These are phyloP conservation scores for Phlebopus sp. DNA, from an alignment of 1,284 basidiomycete genomes.

Conservation along the genomic window DNA sequence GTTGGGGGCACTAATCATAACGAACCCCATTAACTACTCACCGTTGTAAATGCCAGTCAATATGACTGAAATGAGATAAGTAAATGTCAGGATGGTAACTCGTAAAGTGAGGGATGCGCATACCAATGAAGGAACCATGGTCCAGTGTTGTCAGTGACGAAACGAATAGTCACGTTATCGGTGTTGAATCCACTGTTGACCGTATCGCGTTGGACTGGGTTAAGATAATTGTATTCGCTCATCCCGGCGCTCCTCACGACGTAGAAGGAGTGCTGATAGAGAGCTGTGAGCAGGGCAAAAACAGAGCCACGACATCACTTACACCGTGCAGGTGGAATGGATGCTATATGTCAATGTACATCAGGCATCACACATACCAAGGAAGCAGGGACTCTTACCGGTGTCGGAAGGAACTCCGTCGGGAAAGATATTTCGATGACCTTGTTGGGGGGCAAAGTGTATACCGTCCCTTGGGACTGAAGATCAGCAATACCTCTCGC, in stretches of 20 bases:
- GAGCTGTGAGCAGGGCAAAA: background rate
- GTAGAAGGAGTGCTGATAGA: slow-evolving; percentile 38
- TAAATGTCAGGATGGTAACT: slow-evolving; percentile 6
- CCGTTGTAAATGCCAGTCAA: slow-evolving; percentile 32
- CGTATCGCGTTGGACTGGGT: slow-evolving; percentile 40
- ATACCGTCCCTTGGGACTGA: slow-evolving; percentile 36
- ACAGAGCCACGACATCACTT: slow-evolving; percentile 11
- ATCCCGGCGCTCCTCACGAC: slow-evolving; percentile 40
- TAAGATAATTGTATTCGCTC: slow-evolving; percentile 36
- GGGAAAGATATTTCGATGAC: slow-evolving; percentile 37
- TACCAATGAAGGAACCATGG: slow-evolving; percentile 35
- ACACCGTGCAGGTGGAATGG: slow-evolving; percentile 48
- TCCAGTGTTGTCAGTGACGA: slow-evolving; percentile 35
- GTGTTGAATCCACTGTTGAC: slow-evolving; percentile 31
- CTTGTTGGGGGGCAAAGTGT: slow-evolving; percentile 34
- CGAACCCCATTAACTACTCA: slow-evolving; percentile 6
- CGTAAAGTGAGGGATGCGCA: background rate
- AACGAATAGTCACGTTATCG: slow-evolving; percentile 43
- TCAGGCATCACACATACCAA: background rate
- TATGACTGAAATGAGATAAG: slow-evolving; percentile 24
- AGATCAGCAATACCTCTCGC: slow-evolving; percentile 34
- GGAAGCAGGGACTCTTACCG: slow-evolving; percentile 13
- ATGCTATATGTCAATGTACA: slow-evolving; percentile 21
- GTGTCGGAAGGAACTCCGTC: slow-evolving; percentile 17
- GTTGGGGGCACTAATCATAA: background rate